Conservation (phyloP, 2,329 filamentous ascomycete species). For the Trichoderma citrinoviride region DNA sequence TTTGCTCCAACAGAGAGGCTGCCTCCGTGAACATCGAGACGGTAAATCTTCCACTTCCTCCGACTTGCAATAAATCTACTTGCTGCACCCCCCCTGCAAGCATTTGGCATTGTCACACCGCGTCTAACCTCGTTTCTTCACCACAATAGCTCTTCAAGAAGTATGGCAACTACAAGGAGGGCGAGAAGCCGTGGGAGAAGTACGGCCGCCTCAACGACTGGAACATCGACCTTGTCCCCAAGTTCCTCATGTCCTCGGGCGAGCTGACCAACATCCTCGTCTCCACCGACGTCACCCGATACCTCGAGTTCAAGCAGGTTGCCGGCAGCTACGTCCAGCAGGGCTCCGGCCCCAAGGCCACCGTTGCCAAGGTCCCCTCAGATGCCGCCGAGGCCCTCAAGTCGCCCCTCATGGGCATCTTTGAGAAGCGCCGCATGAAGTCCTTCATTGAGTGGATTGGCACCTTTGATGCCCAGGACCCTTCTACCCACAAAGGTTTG, state of each 20-base stretch:
- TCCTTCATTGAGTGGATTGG: slow-evolving; percentile 96
- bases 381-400: slow-evolving; percentile 86
- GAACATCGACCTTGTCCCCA: slow-evolving; percentile 98
- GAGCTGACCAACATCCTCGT: slow-evolving; percentile 98
- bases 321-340: slow-evolving; percentile 97
- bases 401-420: slow-evolving; percentile 93
- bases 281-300: slow-evolving; percentile 86
- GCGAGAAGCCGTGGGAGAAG: slow-evolving; percentile 95
- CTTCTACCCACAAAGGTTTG: slow-evolving; percentile 82
- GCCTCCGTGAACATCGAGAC: slow-evolving; percentile 96
- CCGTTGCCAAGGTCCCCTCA: slow-evolving; percentile 93
- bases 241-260: slow-evolving; percentile 97
- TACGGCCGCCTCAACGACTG: slow-evolving; percentile 96
- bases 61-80: not conserved
- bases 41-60: slow-evolving; percentile 49
- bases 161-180: slow-evolving; percentile 76
- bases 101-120: not conserved
- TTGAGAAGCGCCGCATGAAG: slow-evolving; percentile 97
- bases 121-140: slow-evolving; percentile 25
- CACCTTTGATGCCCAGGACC: slow-evolving; percentile 76
- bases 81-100: not conserved
- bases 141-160: slow-evolving; percentile 84
- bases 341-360: slow-evolving; percentile 75
- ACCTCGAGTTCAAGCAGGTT: slow-evolving; percentile 91
- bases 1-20: slow-evolving; percentile 62